A percentile compares a stretch with the other conserved stretches of the same genome.
These are phyloP conservation scores for Geosiphon pyriformis DNA, from an alignment of 192 early-diverging fungal genomes.

Conservation along the genomic window DNA sequence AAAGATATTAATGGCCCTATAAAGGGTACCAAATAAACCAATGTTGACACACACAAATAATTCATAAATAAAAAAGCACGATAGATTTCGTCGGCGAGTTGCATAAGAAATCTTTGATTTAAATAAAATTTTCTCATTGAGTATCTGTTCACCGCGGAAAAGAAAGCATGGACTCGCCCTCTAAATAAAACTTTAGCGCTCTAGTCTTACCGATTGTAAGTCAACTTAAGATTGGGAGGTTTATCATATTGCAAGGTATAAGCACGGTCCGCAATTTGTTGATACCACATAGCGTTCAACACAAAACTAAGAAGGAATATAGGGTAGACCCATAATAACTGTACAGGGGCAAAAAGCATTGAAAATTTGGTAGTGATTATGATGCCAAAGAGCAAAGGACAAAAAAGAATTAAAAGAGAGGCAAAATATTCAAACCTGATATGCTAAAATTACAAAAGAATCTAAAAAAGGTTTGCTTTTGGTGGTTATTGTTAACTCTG, in stretches of 20 bases:
- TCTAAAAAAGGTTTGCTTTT: no score
- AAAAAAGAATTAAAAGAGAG: background rate
- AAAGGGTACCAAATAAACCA: slow-evolving; percentile 36
- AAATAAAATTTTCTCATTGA: no score
- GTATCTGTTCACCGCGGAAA: no score
- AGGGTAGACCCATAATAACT: slow-evolving; percentile 56
- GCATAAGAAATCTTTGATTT: slow-evolving; percentile 20
- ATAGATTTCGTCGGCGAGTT: slow-evolving; percentile 41
- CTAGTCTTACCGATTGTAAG: slow-evolving; percentile 31
- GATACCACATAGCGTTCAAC: slow-evolving; percentile 50
- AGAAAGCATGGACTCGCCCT: no score
- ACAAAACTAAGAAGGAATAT: slow-evolving; percentile 46
- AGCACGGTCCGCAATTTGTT: slow-evolving; percentile 49
- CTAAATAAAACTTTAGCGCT: no score
- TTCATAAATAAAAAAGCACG: slow-evolving; percentile 43
- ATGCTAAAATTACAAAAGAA: slow-evolving; percentile 24
- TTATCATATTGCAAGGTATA: slow-evolving; percentile 41
- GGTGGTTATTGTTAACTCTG: no score
- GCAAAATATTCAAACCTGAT: slow-evolving; percentile 22
- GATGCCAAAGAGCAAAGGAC: background rate
- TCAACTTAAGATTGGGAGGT: slow-evolving; percentile 25
- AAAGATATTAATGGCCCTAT: slow-evolving; percentile 41
- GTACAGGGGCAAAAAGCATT: no score
- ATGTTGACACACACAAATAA: slow-evolving; percentile 29
- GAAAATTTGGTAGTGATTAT: no score